Evolutionary conservation across 495 filamentous ascomycete species (phyloP), one percentile per base, ranked within the genome.

Genomic region (Neurospora sp.): DNA sequence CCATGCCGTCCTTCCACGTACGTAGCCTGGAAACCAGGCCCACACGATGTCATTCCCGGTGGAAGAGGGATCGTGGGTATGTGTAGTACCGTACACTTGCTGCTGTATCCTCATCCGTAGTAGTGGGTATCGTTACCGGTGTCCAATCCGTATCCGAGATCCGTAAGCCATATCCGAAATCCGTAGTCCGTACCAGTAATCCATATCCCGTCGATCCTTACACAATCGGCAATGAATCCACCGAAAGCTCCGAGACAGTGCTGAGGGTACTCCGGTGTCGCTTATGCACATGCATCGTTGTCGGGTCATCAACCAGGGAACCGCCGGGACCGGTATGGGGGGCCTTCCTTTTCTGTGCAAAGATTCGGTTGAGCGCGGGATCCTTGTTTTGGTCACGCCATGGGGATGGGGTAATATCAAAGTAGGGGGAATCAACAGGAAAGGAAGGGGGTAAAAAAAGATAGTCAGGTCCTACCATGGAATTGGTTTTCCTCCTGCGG

Each of bases 301-400:
- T 31, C 23, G 54, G 54, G 54, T 66, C 54, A 27, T 66, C 54
- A 66, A 66, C 35, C 11, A 66, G 14, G 23, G 54, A 35, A 41
- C 75, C 77, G 75, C 79, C 76, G 40, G 48, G 37, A 23, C 78
- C 69, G 62, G 78, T 81, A 44, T 78, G 77, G 27, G 84, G 76
- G 69, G 84, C 83, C 75, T 87, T 88, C 39, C 86, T 83, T 83
- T 88, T 89, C 72, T 83, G 81, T 23, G 81, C 80, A 12, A 77
- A 72, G 16, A 78, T 14, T 66, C 35, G 72, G 16, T 82, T 79
- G 38, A 84, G 80, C 41, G 85, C 83, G 73, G 83, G 84, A 70
- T 79, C 81, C 31, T 79, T 77, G 23, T 81, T 78, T 20, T 80
- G 76, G 35, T 35, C 0, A 35, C 54, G 54, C 54, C 54, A 66